Evolutionary conservation across 345 rosid species (phyloP).

Genomic region (Populus davidiana): DNA sequence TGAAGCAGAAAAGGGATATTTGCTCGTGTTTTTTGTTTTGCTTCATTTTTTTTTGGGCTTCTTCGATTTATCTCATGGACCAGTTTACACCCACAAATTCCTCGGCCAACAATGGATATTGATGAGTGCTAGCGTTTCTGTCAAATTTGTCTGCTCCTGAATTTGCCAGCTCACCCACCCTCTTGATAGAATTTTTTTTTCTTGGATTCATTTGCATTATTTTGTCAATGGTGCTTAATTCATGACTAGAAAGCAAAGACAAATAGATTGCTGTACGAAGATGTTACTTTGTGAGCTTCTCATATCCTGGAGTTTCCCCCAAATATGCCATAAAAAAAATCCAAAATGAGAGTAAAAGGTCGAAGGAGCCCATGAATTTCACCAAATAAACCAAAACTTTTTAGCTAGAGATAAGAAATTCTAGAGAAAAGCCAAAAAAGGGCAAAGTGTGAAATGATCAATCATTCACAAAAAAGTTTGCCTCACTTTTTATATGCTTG

Average conservation of each 20-base stretch:
- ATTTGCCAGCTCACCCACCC: conserved; percentile 12
- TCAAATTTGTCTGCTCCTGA: conserved; percentile 9
- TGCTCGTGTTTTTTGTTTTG: not conserved
- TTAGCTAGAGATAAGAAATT: not conserved
- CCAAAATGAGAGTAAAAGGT: not conserved
- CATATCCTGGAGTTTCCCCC: not conserved
- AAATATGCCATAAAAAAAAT: not conserved
- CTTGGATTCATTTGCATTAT: not conserved
- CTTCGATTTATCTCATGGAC: not conserved
- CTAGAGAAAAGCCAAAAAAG: conserved; percentile 22
- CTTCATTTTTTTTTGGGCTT: not conserved
- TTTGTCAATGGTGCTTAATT: not conserved
- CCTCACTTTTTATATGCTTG: conserved; percentile 23
- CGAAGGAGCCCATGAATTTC: not conserved
- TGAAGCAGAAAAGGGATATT: not conserved
- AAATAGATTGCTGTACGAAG: too few relatives aligned
- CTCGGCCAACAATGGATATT: conserved; percentile 7
- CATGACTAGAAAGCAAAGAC: not conserved
- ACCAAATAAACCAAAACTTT: not conserved
- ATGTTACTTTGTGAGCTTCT: not conserved
- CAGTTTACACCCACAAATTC: conserved; percentile 28
- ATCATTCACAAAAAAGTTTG: conserved; percentile 26
- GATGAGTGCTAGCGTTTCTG: conserved; percentile 1
- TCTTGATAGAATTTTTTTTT: not conserved
- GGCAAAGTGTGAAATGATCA: conserved; percentile 7